Evolutionary conservation across 805 yeast genomes (phyloP).

Genomic region (Ogataea paradorogensis): DNA sequence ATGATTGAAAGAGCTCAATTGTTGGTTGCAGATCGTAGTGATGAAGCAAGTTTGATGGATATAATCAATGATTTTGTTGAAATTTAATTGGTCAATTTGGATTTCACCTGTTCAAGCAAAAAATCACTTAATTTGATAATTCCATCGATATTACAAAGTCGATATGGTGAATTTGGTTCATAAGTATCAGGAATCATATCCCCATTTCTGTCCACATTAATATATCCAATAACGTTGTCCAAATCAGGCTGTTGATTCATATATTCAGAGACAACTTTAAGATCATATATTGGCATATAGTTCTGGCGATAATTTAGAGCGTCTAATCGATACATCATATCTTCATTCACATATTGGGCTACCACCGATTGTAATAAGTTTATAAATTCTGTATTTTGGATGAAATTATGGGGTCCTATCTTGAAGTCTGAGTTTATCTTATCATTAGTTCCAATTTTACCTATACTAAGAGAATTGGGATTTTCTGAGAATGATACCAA

Average conservation of each 20-base stretch:
- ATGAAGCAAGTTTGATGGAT: slow-evolving; percentile 39
- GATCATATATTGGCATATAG: slow-evolving; percentile 70
- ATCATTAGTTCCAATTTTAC: slow-evolving; percentile 13
- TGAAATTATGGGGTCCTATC: slow-evolving; percentile 25
- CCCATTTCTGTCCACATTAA: slow-evolving; percentile 54
- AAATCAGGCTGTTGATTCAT: slow-evolving; percentile 59
- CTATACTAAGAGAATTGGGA: slow-evolving; percentile 26
- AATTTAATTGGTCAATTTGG: slow-evolving; percentile 12
- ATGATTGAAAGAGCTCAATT: slow-evolving; percentile 12
- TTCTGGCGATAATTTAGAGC: slow-evolving; percentile 50
- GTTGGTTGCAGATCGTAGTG: slow-evolving; percentile 27
- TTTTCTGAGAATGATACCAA: slow-evolving; percentile 31
- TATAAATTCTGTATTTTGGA: slow-evolving; percentile 27
- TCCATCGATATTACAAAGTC: slow-evolving; percentile 49
- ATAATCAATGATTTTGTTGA: slow-evolving; percentile 45
- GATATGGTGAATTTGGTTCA: slow-evolving; percentile 57
- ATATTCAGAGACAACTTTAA: slow-evolving; percentile 59
- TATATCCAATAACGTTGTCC: slow-evolving; percentile 69
- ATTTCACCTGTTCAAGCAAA: slow-evolving; percentile 39
- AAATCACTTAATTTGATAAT: slow-evolving; percentile 51
- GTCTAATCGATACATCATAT: slow-evolving; percentile 54
- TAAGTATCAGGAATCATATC: slow-evolving; percentile 53
- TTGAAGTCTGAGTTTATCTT: slow-evolving; percentile 1
- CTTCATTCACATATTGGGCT: slow-evolving; percentile 34
- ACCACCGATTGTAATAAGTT: slow-evolving; percentile 25